Conservation (phyloP, 805 yeast species). For the Pichia phayaonensis region DNA sequence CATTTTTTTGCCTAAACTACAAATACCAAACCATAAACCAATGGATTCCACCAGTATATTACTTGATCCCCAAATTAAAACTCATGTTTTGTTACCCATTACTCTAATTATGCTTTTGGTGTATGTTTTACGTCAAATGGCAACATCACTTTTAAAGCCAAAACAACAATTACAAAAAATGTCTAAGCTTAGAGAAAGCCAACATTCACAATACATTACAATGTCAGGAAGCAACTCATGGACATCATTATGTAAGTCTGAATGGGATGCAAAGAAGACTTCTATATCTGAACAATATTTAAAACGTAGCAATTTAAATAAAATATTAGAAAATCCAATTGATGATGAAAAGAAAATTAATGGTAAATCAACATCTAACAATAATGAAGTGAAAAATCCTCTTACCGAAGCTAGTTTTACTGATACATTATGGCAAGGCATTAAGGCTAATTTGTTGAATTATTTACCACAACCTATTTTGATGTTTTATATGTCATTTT, state of each 20-base stretch:
- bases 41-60: constrained; percentile 40
- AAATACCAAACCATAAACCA: too few relatives aligned
- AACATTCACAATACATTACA: constrained; percentile 45
- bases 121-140: constrained; percentile 67
- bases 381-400: constrained; percentile 43
- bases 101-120: constrained; percentile 83
- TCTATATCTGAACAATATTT: constrained; percentile 2
- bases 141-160: constrained; percentile 54
- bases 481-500: constrained; percentile 94
- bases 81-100: constrained; percentile 90
- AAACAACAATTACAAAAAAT: constrained; percentile 46
- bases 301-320: not conserved
- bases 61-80: constrained; percentile 73
- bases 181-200: constrained; percentile 51
- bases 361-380: constrained; percentile 19
- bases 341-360: constrained; percentile 27
- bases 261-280: constrained; percentile 7
- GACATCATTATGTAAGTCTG: constrained; percentile 9
- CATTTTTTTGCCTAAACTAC: not conserved
- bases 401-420: constrained; percentile 62
- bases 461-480: constrained; percentile 87
- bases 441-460: constrained; percentile 74
- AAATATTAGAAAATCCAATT: constrained; percentile 5
- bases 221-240: not conserved
- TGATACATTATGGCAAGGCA: constrained; percentile 68